Conservation (phyloP, 176 grass and related monocot species). For the Bonia amplexicaulis region DNA sequence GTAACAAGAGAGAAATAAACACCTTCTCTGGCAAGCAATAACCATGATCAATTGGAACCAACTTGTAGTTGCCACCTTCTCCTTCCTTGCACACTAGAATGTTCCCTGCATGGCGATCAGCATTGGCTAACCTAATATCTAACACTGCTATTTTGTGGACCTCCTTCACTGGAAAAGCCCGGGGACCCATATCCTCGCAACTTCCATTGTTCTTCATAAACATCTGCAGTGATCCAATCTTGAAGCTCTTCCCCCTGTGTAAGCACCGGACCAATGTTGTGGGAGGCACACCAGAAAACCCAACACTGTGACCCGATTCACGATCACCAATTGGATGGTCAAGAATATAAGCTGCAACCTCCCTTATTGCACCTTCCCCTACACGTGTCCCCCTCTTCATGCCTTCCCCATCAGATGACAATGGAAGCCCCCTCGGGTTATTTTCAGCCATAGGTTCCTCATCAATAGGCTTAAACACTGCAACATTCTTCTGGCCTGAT, state of each 20-base stretch:
- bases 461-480: conserved; percentile 84
- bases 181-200: conserved; percentile 64
- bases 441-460: conserved; percentile 78
- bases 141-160: conserved; percentile 77
- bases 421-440: conserved; percentile 64
- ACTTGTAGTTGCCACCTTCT: conserved; percentile 26
- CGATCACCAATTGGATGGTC: conserved; percentile 39
- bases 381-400: conserved; percentile 72
- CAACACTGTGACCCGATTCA: background rate
- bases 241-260: conserved; percentile 50
- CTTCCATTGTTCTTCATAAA: conserved; percentile 66
- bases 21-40: conserved; percentile 87
- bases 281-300: conserved; percentile 77
- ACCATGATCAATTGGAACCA: conserved; percentile 86
- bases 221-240: conserved; percentile 81
- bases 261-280: conserved; percentile 55
- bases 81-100: conserved; percentile 53
- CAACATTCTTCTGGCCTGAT: conserved; percentile 43
- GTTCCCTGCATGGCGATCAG: conserved; percentile 81
- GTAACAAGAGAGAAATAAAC: background rate
- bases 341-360: conserved; percentile 83
- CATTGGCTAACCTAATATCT: conserved; percentile 81
- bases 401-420: conserved; percentile 66
- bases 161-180: conserved; percentile 57
- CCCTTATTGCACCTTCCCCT: conserved; percentile 67